Evolutionary conservation across 2,329 filamentous ascomycete genomes (phyloP).

Genomic region (Dothiorella sarmentorum): DNA sequence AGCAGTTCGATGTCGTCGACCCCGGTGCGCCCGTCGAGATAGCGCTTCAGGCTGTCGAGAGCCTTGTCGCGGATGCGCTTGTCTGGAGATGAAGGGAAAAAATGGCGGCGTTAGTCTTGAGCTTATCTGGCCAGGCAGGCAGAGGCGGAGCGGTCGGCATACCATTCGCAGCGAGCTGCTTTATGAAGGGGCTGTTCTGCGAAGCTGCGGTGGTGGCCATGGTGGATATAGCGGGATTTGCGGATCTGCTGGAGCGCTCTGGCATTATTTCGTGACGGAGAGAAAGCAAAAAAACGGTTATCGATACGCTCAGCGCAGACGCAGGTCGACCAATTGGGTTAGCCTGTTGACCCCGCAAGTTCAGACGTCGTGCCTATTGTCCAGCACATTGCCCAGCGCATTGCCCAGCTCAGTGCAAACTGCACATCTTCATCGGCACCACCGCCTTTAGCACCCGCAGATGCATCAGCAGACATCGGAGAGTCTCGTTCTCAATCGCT

Average conservation of each 20-base stretch:
- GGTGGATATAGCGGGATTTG: neutral
- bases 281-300: neutral
- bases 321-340: neutral
- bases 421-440: neutral
- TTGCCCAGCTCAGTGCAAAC: neutral
- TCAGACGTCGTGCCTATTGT: neutral
- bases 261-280: neutral
- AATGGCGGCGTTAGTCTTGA: neutral
- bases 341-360: neutral
- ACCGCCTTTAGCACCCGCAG: too few species aligned
- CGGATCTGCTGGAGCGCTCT: neutral
- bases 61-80: constrained; percentile 41
- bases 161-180: constrained; percentile 18
- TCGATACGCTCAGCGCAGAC: neutral
- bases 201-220: constrained; percentile 6
- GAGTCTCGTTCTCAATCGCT: too few species aligned
- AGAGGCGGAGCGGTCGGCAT: neutral
- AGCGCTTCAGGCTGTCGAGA: constrained; percentile 71
- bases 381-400: neutral
- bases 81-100: neutral
- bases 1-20: constrained; percentile 69
- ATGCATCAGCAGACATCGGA: too few species aligned
- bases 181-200: constrained; percentile 15
- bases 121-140: neutral
- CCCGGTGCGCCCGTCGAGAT: constrained; percentile 62